phyloP scores from a whole-genome alignment of 169 alveolate genomes.

The Plasmodium relictum region DNA sequence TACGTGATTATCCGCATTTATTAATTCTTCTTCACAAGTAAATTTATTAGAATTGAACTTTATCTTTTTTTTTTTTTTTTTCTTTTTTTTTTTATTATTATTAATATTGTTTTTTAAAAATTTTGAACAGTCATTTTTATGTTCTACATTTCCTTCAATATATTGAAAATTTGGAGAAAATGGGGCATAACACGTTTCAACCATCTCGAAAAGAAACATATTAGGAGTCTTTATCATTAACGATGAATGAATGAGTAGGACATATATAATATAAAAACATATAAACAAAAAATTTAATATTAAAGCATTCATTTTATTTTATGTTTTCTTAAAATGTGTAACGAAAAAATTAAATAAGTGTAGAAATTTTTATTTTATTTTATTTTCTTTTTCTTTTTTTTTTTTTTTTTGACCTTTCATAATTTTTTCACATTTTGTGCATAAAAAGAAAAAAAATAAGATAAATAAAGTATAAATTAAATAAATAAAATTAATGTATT shows the following conservation, averaged over 20 bases:
- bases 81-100: not conserved
- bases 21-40: not conserved
- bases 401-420: too few relatives aligned
- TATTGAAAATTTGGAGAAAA: constrained; percentile 1
- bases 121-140: not conserved
- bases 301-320: constrained; percentile 31
- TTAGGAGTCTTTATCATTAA: constrained; percentile 5
- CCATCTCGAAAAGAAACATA: constrained; percentile 16
- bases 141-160: constrained; percentile 16
- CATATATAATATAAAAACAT: constrained; percentile 11
- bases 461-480: too few relatives aligned
- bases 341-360: not conserved
- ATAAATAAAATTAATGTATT: too few relatives aligned
- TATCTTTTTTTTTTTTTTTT: not conserved
- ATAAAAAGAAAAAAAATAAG: too few relatives aligned
- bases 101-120: not conserved
- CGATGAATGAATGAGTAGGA: constrained; percentile 16
- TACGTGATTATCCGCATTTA: not conserved
- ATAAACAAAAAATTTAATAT: constrained; percentile 9
- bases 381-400: too few relatives aligned
- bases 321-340: constrained; percentile 1
- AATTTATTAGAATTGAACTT: not conserved
- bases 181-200: constrained; percentile 4
- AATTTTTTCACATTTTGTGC: too few relatives aligned
- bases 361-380: constrained; percentile 2